Conservation (phyloP, 768 basidiomycete genomes). For the Russula dissimulans region DNA sequence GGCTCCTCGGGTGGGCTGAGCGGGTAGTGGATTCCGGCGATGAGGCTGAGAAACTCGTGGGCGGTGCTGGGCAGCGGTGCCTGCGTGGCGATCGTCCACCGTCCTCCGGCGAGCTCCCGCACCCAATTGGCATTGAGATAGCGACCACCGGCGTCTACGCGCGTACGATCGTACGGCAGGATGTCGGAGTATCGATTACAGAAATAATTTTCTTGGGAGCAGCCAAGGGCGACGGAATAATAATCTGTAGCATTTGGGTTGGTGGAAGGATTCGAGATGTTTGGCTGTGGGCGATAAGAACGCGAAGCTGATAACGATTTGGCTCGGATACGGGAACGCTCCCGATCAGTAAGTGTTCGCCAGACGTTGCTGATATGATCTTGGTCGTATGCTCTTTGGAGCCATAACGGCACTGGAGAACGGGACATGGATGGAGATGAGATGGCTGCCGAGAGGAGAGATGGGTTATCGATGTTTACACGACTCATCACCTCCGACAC, state of each 20-base stretch:
- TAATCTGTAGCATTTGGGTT: constrained; percentile 29
- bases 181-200: constrained; percentile 69
- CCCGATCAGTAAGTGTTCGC: constrained; percentile 30
- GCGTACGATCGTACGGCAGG: constrained; percentile 73
- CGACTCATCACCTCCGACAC: constrained; percentile 17
- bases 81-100: constrained; percentile 82
- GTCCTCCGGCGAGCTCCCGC: constrained; percentile 58
- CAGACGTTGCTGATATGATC: constrained; percentile 29
- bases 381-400: constrained; percentile 21
- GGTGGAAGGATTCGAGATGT: constrained; percentile 19
- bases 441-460: background rate
- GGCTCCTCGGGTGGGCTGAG: constrained; percentile 24
- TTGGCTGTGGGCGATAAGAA: constrained; percentile 16
- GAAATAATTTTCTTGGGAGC: constrained; percentile 33
- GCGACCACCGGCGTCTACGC: constrained; percentile 47
- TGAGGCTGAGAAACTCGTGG: constrained; percentile 67
- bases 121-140: constrained; percentile 88
- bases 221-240: constrained; percentile 51
- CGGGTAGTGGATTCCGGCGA: constrained; percentile 38
- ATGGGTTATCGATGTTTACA: constrained; percentile 4
- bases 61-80: constrained; percentile 64
- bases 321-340: constrained; percentile 27
- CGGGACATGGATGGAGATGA: too few species aligned
- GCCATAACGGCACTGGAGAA: constrained; percentile 22
- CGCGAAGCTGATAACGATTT: constrained; percentile 24